These are phyloP conservation scores for Penicillium rolfsii DNA, from an alignment of 2,329 filamentous ascomycete species.

Conservation along the genomic window DNA sequence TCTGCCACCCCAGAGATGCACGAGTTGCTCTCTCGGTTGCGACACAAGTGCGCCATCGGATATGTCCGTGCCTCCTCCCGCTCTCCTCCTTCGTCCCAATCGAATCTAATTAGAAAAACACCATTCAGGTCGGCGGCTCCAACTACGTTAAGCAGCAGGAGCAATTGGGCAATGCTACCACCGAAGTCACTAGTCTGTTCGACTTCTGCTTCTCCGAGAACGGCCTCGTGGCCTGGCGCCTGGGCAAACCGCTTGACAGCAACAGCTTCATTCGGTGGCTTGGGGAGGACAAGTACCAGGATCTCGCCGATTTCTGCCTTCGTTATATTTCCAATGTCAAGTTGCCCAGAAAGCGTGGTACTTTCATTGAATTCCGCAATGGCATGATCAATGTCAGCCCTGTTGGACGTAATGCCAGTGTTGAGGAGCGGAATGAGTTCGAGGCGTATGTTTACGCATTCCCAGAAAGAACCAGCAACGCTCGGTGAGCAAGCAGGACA, in stretches of 20 bases:
- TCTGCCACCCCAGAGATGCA: slow-evolving; percentile 79
- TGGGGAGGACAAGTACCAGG: slow-evolving; percentile 76
- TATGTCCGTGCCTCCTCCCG: slow-evolving; percentile 29
- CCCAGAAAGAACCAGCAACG: not conserved
- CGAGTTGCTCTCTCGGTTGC: slow-evolving; percentile 73
- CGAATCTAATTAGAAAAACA: slow-evolving; percentile 22
- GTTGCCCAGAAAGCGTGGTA: slow-evolving; percentile 65
- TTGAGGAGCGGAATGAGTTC: slow-evolving; percentile 79
- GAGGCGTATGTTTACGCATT: slow-evolving; percentile 56
- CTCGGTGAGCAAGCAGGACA: not conserved
- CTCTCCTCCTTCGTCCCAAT: slow-evolving; percentile 5
- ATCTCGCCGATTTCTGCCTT: slow-evolving; percentile 61
- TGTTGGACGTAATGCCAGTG: slow-evolving; percentile 77
- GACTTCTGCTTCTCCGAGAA: slow-evolving; percentile 99
- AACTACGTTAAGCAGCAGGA: slow-evolving; percentile 95
- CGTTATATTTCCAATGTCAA: slow-evolving; percentile 65
- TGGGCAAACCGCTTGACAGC: slow-evolving; percentile 73
- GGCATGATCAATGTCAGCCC: slow-evolving; percentile 69
- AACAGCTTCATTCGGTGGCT: slow-evolving; percentile 91
- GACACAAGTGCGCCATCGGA: slow-evolving; percentile 57
- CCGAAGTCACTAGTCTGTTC: slow-evolving; percentile 80
- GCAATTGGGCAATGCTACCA: slow-evolving; percentile 74
- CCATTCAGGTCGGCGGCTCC: slow-evolving; percentile 72
- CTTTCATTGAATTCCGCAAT: slow-evolving; percentile 69
- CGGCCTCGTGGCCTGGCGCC: slow-evolving; percentile 85